Base-by-base conservation (phyloP, 1,284 basidiomycete species). In the Malassezia arunalokei region DNA sequence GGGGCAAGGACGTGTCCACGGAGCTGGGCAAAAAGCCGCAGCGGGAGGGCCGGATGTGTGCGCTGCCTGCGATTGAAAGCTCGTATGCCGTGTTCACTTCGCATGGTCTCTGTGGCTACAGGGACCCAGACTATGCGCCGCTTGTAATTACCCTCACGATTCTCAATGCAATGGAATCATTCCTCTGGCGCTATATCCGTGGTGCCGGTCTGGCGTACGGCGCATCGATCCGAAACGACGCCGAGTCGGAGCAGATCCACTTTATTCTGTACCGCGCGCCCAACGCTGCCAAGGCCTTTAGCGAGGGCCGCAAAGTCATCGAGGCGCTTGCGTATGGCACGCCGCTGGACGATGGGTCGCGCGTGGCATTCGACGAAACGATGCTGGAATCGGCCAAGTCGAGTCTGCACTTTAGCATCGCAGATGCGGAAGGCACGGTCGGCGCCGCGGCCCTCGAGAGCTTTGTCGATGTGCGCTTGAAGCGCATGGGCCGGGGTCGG, bases 101-200 rank as follows among this genome's bases (percentile, higher is more conserved):
- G 0, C 86, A 84, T 67, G 83, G 85, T 24, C 64, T 71, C 12
- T 32, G 57, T 28, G 57, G 55, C 52, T 71, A 60, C 54, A 54
- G 59, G 12, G 84, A 95, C 71, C 81, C 84, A 1, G 88, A 95
- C 60, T 84, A 84, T 54, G 85, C 92, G 1, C 85, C 85, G 12
- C 76, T 95, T 31, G 80, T 83, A 31, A 81, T 98, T n/a, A 84
- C 90, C 0, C 76, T 85, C 6, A 85, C 90, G 58, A 82, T 91
- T 4, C 77, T 99, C 43, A 95, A 95, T 63, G 92, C 89, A 2
- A 83, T 90, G 45, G 94, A 98, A 76, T 86, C 86, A 60, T 95
- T 85, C 74, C 81, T 98, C 52, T 98, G 94, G 92, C 58, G 68
- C 11, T 70, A 57, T 54, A 69, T 72, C 46, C 60, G 56, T 20